These are phyloP conservation scores for Neurospora hispaniola DNA, from an alignment of 495 filamentous ascomycete species.

Conservation along the genomic window DNA sequence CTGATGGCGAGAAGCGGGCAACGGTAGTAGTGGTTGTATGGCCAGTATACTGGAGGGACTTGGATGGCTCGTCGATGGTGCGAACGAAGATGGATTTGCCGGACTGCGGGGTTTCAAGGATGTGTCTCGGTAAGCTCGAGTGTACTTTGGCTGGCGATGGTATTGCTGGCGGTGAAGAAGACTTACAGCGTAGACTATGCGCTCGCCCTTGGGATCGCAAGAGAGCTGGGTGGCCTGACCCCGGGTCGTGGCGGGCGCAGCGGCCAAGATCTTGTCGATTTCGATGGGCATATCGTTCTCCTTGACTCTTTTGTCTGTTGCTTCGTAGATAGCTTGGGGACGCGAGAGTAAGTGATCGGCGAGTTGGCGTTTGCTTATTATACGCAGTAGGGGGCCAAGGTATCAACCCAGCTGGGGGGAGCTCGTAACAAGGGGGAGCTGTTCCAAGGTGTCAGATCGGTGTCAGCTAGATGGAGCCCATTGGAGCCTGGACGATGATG, in stretches of 20 bases:
- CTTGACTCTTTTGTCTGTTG: not conserved
- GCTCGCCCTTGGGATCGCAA: constrained; percentile 80
- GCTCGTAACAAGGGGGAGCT: not conserved
- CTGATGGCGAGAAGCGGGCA: constrained; percentile 87
- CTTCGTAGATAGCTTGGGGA: constrained; percentile 4
- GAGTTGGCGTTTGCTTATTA: not conserved
- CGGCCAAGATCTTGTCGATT: constrained; percentile 45
- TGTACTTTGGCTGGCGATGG: not conserved
- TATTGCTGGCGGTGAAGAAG: not conserved
- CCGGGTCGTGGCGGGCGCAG: constrained; percentile 65
- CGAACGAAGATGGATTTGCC: constrained; percentile 95
- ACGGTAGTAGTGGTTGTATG: constrained; percentile 85
- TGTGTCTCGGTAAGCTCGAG: not conserved
- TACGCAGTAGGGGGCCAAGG: not conserved
- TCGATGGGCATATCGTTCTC: constrained; percentile 36
- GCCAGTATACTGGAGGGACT: constrained; percentile 76
- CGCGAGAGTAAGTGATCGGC: not conserved
- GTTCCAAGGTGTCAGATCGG: not conserved
- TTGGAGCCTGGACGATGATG: not conserved
- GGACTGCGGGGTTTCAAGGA: constrained; percentile 42
- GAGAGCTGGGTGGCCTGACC: constrained; percentile 86
- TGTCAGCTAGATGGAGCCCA: not conserved
- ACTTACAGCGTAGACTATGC: constrained; percentile 85
- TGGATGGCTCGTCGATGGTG: constrained; percentile 76
- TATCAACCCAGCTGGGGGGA: not conserved